Evolutionary conservation across 257 asterid species (phyloP).

Genomic region (Nicotiana sylvestris): DNA sequence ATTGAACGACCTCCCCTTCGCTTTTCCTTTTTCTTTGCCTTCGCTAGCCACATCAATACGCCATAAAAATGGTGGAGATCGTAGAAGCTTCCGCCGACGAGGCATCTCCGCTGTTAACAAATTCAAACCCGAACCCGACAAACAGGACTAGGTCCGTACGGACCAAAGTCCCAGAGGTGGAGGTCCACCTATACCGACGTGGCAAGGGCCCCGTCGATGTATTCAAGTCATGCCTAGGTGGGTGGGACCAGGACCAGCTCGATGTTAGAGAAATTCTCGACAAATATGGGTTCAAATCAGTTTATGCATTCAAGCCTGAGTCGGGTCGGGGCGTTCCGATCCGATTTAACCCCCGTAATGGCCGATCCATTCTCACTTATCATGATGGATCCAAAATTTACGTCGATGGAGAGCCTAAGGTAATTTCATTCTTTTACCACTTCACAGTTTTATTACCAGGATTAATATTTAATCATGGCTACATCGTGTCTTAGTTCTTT

Average conservation of each 20-base stretch:
- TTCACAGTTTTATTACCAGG: background rate
- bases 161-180: slow-evolving; percentile 17
- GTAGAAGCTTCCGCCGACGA: slow-evolving; percentile 5
- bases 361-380: slow-evolving; percentile 14
- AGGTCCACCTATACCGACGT: slow-evolving; percentile 15
- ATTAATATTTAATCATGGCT: background rate
- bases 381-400: slow-evolving; percentile 8
- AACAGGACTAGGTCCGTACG: background rate
- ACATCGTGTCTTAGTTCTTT: background rate
- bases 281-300: slow-evolving; percentile 18
- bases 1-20: background rate
- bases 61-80: slow-evolving; percentile 13
- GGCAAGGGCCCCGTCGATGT: slow-evolving; percentile 17
- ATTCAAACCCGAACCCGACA: background rate
- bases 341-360: slow-evolving; percentile 15
- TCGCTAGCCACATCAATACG: background rate
- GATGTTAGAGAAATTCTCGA: slow-evolving; percentile 12
- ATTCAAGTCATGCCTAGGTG: slow-evolving; percentile 6
- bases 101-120: slow-evolving; percentile 3
- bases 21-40: background rate
- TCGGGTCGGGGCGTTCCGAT: slow-evolving; percentile 21
- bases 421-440: background rate
- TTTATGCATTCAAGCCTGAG: slow-evolving; percentile 11
- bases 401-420: slow-evolving; percentile 23
- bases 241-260: slow-evolving; percentile 20